Evolutionary conservation across 495 filamentous ascomycete genomes (phyloP).

Genomic region (Penicillium salamii): DNA sequence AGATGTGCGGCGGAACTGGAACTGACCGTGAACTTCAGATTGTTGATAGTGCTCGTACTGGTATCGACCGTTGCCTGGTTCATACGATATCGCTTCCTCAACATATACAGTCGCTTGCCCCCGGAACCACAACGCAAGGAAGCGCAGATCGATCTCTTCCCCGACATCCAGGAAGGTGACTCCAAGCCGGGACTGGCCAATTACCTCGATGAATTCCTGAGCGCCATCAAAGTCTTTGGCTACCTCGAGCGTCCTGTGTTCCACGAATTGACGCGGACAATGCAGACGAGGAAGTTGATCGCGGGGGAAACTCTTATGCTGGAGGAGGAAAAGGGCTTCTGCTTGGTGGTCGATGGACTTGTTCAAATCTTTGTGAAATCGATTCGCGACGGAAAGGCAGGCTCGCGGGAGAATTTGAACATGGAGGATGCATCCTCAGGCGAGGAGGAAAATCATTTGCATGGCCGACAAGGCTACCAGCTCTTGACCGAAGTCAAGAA

Average conservation of each 20-base stretch:
- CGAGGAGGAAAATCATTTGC: conserved; percentile 57
- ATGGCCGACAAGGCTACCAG: conserved; percentile 79
- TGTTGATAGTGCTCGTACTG: conserved; percentile 73
- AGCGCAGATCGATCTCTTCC: conserved; percentile 90
- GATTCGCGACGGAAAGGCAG: conserved; percentile 52
- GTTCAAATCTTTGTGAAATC: conserved; percentile 99
- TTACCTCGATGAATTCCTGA: conserved; percentile 96
- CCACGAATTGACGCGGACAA: conserved; percentile 93
- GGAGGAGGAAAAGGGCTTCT: conserved; percentile 97
- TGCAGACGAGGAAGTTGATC: conserved; percentile 95
- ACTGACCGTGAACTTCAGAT: conserved; percentile 40
- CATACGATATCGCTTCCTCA: conserved; percentile 87
- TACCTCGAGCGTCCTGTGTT: conserved; percentile 96
- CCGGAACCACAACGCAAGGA: conserved; percentile 95
- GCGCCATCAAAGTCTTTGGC: conserved; percentile 98
- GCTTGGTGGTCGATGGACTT: conserved; percentile 91
- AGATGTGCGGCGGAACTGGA: not conserved
- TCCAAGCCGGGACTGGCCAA: conserved; percentile 87
- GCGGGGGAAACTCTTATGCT: conserved; percentile 92
- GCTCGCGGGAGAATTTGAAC: conserved; percentile 20
- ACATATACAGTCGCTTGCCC: conserved; percentile 91
- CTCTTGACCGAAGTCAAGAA: conserved; percentile 97
- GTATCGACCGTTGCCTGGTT: conserved; percentile 86
- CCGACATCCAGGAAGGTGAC: conserved; percentile 85
- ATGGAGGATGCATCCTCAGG: conserved; percentile 50